A percentile compares a stretch with the other conserved stretches of the same genome.
Evolutionary conservation across 2,329 filamentous ascomycete species (phyloP).

Genomic region (Colletotrichum plurivorum): DNA sequence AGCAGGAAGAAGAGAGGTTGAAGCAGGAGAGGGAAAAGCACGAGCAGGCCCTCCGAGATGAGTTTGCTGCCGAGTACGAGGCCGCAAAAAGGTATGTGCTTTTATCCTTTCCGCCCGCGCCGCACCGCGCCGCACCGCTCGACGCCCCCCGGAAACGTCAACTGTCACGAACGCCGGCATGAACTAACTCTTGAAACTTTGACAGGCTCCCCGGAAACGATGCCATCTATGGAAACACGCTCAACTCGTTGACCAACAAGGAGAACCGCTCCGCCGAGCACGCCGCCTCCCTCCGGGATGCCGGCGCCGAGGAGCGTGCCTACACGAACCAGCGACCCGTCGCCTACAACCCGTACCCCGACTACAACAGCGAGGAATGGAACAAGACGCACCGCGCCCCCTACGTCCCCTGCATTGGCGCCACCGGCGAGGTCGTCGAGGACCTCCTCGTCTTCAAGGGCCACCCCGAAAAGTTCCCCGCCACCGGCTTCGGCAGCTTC

Average conservation of each 20-base stretch:
- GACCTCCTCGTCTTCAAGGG: constrained; percentile 77
- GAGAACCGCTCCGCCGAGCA: constrained; percentile 53
- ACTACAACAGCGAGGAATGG: constrained; percentile 77
- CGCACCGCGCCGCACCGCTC: constrained; percentile 8
- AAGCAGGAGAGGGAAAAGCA: constrained; percentile 44
- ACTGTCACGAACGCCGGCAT: constrained; percentile 10
- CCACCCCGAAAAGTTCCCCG: constrained; percentile 70
- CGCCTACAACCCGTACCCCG: constrained; percentile 79
- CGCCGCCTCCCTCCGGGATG: constrained; percentile 39
- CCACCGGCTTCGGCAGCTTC: constrained; percentile 74
- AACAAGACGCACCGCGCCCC: constrained; percentile 67
- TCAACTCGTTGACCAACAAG: constrained; percentile 60
- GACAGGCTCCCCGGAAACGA: constrained; percentile 61
- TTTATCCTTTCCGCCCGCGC: neutral
- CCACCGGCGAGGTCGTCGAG: constrained; percentile 70
- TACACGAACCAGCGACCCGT: constrained; percentile 60
- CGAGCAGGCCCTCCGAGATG: constrained; percentile 49
- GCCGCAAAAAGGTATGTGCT: constrained; percentile 57
- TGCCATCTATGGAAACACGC: constrained; percentile 70
- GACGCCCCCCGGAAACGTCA: constrained; percentile 32
- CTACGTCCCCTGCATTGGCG: constrained; percentile 76
- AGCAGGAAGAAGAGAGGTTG: constrained; percentile 25
- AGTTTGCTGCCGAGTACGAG: constrained; percentile 51
- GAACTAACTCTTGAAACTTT: constrained; percentile 24
- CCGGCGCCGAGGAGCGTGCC: constrained; percentile 46